Percentiles rank a stretch among this genome's conserved stretches.
Conservation (phyloP, 805 yeast species). For the Vanderwaltozyma verrucispora region DNA sequence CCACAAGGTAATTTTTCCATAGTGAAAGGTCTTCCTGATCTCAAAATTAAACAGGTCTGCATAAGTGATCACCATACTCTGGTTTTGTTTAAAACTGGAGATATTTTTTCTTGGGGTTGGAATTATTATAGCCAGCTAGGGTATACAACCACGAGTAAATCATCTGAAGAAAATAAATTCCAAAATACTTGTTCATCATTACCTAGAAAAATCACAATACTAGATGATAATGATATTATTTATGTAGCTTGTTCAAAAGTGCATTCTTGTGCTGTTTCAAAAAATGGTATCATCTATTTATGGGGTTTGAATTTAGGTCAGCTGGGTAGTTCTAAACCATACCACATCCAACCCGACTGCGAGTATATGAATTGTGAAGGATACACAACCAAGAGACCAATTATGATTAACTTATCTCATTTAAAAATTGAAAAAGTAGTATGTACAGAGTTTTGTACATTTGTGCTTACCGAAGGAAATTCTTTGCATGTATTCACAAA, state of each 20-base stretch:
- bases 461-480: slow-evolving; percentile 46
- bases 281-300: slow-evolving; percentile 37
- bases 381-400: slow-evolving; percentile 13
- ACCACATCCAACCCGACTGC: slow-evolving; percentile 36
- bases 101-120: slow-evolving; percentile 73
- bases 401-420: slow-evolving; percentile 12
- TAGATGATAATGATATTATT: slow-evolving; percentile 17
- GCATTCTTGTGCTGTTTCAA: slow-evolving; percentile 52
- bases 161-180: slow-evolving; percentile 15
- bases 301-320: slow-evolving; percentile 86
- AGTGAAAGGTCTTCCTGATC: slow-evolving; percentile 31
- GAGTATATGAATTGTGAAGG: slow-evolving; percentile 37
- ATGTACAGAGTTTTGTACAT: slow-evolving; percentile 61
- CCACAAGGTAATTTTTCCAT: slow-evolving; percentile 36
- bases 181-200: slow-evolving; percentile 15
- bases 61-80: slow-evolving; percentile 61
- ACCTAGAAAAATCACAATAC: slow-evolving; percentile 21
- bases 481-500: slow-evolving; percentile 55
- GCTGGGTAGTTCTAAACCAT: slow-evolving; percentile 40
- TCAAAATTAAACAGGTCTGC: slow-evolving; percentile 31
- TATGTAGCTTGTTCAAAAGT: slow-evolving; percentile 55
- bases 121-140: slow-evolving; percentile 65
- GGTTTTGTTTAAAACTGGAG: slow-evolving; percentile 40
- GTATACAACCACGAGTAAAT: slow-evolving; percentile 27
- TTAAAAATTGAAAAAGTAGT: slow-evolving; percentile 40